These are phyloP conservation scores for Fusarium redolens DNA, from an alignment of 2,329 filamentous ascomycete genomes.

Conservation along the genomic window DNA sequence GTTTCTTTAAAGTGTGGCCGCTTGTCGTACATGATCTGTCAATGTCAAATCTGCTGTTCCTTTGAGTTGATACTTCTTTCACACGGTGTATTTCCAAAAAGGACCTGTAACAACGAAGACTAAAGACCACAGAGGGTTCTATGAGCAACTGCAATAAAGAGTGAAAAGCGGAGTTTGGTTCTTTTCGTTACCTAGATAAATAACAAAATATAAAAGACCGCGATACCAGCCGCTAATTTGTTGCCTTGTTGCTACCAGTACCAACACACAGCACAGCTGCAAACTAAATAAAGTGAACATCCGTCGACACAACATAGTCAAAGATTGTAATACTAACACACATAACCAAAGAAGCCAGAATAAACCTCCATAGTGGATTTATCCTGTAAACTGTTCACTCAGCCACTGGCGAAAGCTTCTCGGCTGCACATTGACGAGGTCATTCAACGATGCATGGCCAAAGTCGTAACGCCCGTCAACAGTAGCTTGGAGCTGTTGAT, in stretches of 20 bases:
- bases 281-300: not conserved
- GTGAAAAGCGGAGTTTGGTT: not conserved
- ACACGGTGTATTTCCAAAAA: not conserved
- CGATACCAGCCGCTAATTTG: constrained; percentile 2
- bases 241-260: constrained; percentile 7
- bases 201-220: not conserved
- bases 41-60: not conserved
- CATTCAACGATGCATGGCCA: constrained; percentile 69
- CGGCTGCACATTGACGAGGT: constrained; percentile 59
- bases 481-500: constrained; percentile 74
- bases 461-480: constrained; percentile 76
- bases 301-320: not conserved
- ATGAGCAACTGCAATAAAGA: not conserved
- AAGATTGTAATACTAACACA: not conserved
- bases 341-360: not conserved
- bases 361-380: not conserved
- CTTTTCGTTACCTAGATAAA: not conserved
- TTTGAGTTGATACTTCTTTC: not conserved
- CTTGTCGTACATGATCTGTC: not conserved
- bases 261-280: constrained; percentile 6
- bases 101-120: not conserved
- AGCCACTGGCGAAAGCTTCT: constrained; percentile 67
- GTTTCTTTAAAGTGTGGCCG: not conserved
- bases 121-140: not conserved
- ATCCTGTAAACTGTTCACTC: constrained; percentile 3